Conservation (phyloP, 352 stramenopile species). For the Pythium coloratum region DNA sequence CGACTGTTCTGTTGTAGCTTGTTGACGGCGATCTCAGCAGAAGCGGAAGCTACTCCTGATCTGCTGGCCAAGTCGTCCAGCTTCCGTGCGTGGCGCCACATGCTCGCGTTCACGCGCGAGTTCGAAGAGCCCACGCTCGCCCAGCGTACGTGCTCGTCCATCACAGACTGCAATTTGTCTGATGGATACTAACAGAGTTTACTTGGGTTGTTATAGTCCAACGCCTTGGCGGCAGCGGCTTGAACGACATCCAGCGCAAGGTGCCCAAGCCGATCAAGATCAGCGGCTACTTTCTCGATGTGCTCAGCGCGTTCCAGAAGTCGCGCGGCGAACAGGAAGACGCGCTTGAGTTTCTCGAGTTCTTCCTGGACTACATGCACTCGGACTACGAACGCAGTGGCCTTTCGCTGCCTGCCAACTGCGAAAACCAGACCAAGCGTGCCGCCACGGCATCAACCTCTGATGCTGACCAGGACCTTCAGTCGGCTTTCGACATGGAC, state of each 20-base stretch:
- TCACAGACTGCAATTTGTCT: neutral
- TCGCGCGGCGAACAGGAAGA: conserved; percentile 83
- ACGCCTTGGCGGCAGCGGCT: conserved; percentile 18
- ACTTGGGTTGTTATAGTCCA: conserved; percentile 15
- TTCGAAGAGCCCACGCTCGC: conserved; percentile 80
- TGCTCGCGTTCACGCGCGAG: conserved; percentile 76
- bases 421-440: conserved; percentile 64
- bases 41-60: conserved; percentile 38
- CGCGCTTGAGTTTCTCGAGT: conserved; percentile 85
- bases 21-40: conserved; percentile 62
- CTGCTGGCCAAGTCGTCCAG: conserved; percentile 46
- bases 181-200: neutral
- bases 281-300: conserved; percentile 81
- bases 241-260: conserved; percentile 48
- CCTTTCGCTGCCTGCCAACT: conserved; percentile 51
- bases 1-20: conserved; percentile 33
- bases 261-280: conserved; percentile 71
- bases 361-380: conserved; percentile 84
- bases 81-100: conserved; percentile 77
- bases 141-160: conserved; percentile 42
- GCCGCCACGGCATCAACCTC: conserved; percentile 1
- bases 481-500: conserved; percentile 39
- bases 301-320: conserved; percentile 81
- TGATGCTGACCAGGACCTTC: conserved; percentile 7
- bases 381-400: conserved; percentile 79